Percentiles rank a stretch among this genome's conserved stretches.
These are phyloP conservation scores for Aspergillus leporis DNA, from an alignment of 495 filamentous ascomycete genomes.

Conservation along the genomic window DNA sequence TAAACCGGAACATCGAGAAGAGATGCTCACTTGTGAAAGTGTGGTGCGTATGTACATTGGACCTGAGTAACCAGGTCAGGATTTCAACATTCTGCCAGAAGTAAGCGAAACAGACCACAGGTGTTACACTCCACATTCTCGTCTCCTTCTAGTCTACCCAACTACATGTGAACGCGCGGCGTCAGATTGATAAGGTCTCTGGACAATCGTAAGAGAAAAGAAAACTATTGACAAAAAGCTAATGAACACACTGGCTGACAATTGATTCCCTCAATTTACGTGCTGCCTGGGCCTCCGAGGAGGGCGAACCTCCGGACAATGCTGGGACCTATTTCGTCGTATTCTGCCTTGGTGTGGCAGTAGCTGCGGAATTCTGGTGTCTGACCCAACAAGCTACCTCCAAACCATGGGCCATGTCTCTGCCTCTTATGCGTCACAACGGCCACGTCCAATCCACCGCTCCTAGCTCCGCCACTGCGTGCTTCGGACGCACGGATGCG, in stretches of 20 bases:
- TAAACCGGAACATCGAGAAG: not conserved
- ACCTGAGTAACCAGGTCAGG: not conserved
- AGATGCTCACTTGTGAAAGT: not conserved
- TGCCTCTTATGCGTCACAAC: conserved; percentile 96
- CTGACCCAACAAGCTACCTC: conserved; percentile 91
- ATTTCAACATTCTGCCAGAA: not conserved
- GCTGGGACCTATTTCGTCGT: conserved; percentile 91
- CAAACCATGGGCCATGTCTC: conserved; percentile 97
- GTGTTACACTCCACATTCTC: not conserved
- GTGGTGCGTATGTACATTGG: not conserved
- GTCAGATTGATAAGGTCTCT: conserved; percentile 18
- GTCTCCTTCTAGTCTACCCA: not conserved
- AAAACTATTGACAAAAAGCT: conserved; percentile 31
- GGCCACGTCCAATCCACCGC: conserved; percentile 88
- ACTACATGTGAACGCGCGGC: not conserved
- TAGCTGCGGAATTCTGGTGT: conserved; percentile 99
- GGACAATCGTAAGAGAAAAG: conserved; percentile 18
- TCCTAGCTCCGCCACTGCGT: conserved; percentile 78
- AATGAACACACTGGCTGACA: conserved; percentile 26
- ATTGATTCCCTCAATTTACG: conserved; percentile 31
- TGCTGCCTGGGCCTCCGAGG: conserved; percentile 84
- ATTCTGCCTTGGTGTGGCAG: conserved; percentile 97
- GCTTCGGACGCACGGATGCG: conserved; percentile 88
- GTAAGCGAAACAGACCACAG: no score
- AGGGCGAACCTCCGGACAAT: conserved; percentile 95